Conservation (phyloP, 1,284 basidiomycete species). For the Wolfiporia cocos region DNA sequence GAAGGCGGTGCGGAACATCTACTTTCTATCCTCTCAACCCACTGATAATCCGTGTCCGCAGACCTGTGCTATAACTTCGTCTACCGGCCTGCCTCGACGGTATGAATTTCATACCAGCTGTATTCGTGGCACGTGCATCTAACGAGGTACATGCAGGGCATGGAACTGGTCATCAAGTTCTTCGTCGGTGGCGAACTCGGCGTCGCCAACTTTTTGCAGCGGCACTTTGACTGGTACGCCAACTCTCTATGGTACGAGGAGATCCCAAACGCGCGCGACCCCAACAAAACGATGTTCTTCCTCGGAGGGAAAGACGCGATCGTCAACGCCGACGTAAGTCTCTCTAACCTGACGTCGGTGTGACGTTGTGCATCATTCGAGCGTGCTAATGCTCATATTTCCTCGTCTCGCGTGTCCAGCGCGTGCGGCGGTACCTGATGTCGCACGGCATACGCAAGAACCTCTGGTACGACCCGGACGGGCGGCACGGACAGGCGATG, state of each 20-base stretch:
- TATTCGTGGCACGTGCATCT: too few species aligned
- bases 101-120: conserved; percentile 27
- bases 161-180: conserved; percentile 79
- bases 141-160: conserved; percentile 52
- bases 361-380: too few species aligned
- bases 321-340: conserved; percentile 56
- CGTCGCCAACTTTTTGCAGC: conserved; percentile 77
- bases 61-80: conserved; percentile 89
- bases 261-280: conserved; percentile 70
- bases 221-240: conserved; percentile 83
- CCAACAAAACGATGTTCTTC: conserved; percentile 58
- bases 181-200: conserved; percentile 85
- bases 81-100: conserved; percentile 60
- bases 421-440: conserved; percentile 67
- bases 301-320: conserved; percentile 80
- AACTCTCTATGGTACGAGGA: conserved; percentile 89
- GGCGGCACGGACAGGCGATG: conserved; percentile 70
- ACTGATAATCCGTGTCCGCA: conserved; percentile 50
- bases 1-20: conserved; percentile 59
- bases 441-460: conserved; percentile 72
- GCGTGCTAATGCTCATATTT: too few species aligned
- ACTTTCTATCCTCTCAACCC: neutral
- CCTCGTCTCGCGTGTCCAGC: too few species aligned
- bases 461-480: conserved; percentile 64
- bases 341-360: too few species aligned